Conservation (phyloP, 1,139 yeast species). For the Tardiomyces depauwii region DNA sequence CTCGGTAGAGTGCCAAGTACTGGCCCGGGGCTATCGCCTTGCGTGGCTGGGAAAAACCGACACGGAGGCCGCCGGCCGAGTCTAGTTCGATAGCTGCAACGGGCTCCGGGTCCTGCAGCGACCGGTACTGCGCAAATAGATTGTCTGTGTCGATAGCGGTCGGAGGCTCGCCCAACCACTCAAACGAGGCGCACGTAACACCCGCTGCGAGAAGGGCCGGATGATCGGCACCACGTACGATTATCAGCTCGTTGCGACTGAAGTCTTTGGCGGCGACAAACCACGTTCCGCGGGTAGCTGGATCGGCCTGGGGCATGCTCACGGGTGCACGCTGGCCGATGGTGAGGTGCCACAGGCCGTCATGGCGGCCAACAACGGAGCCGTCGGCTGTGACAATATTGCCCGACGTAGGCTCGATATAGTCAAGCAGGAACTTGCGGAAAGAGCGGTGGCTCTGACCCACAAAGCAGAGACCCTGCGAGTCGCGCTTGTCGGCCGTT, state of each 20-base stretch:
- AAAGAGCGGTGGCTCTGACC: constrained; percentile 58
- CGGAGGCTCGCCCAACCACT: constrained; percentile 34
- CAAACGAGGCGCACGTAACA: constrained; percentile 37
- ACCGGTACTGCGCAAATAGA: constrained; percentile 51
- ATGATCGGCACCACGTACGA: constrained; percentile 64
- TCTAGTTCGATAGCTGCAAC: constrained; percentile 16
- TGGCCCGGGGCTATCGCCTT: constrained; percentile 91
- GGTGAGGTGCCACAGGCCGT: constrained; percentile 90
- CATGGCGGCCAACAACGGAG: constrained; percentile 64
- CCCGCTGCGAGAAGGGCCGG: constrained; percentile 40
- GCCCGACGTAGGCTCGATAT: constrained; percentile 63
- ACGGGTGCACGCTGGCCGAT: constrained; percentile 79
- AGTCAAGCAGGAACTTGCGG: constrained; percentile 64
- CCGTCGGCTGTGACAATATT: constrained; percentile 61
- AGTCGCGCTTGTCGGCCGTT: constrained; percentile 74
- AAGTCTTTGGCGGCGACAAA: constrained; percentile 62
- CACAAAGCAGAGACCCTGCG: constrained; percentile 93
- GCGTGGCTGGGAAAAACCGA: constrained; percentile 34
- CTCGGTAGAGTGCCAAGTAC: constrained; percentile 59
- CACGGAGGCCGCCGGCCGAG: constrained; percentile 7
- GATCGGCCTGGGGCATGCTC: constrained; percentile 80
- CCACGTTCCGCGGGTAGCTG: constrained; percentile 70
- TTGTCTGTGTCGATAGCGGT: constrained; percentile 10
- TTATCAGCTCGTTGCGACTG: constrained; percentile 59
- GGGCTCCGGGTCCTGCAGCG: constrained; percentile 47